A percentile compares a stretch with the other conserved stretches of the same genome.
Conservation (phyloP, 2,329 filamentous ascomycete genomes). For the Apiospora malaysiana region DNA sequence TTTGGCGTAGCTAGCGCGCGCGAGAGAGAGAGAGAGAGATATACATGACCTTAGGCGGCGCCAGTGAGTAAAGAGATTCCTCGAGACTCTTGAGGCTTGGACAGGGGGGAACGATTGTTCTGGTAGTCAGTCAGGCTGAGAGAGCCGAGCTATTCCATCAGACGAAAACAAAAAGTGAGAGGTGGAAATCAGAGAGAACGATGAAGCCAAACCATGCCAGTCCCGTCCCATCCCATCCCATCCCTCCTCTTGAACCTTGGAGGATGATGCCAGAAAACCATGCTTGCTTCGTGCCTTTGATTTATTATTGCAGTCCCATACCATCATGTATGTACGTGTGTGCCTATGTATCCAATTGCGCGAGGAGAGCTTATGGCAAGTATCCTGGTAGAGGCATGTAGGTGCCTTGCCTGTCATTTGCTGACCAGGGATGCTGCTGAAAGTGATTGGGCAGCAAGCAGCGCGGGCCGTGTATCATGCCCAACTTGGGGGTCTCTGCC, state of each 20-base stretch:
- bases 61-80: neutral
- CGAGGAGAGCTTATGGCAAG: neutral
- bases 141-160: constrained; percentile 8
- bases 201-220: constrained; percentile 7
- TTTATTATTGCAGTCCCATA: neutral
- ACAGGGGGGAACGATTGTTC: neutral
- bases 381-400: neutral
- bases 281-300: neutral
- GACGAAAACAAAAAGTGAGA: neutral
- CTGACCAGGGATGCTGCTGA: neutral
- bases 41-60: neutral
- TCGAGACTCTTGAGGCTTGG: neutral
- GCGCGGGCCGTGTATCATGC: constrained; percentile 12
- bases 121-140: neutral
- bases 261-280: neutral
- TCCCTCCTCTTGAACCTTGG: neutral
- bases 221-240: neutral
- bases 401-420: neutral
- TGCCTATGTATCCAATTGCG: neutral
- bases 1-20: neutral
- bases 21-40: neutral
- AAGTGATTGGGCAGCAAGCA: constrained; percentile 17
- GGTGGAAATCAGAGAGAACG: neutral
- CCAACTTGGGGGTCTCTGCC: neutral
- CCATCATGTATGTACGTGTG: neutral